These are phyloP conservation scores for Ophiocordyceps polyrhachis-furcata DNA, from an alignment of 2,329 filamentous ascomycete genomes.

Conservation along the genomic window DNA sequence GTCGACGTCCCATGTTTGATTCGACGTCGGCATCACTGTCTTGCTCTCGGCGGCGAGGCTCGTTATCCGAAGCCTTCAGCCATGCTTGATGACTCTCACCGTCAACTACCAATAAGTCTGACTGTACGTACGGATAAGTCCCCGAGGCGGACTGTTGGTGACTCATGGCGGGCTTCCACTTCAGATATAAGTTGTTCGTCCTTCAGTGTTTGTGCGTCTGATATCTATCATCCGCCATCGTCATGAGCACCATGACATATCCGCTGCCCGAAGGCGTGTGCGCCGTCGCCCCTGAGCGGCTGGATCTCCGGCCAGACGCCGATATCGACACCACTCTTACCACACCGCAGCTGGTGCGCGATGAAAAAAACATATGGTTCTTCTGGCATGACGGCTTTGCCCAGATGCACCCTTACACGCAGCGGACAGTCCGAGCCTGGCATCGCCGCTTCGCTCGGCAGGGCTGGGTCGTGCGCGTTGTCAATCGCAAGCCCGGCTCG, in stretches of 20 bases:
- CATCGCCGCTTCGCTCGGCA: conserved; percentile 29
- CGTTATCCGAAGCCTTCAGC: no score
- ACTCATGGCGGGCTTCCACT: not conserved
- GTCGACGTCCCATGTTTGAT: no score
- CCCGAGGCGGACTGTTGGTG: not conserved
- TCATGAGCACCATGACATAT: not conserved
- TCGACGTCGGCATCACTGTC: no score
- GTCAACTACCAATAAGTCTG: no score
- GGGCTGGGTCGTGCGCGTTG: conserved; percentile 34
- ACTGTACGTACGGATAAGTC: no score
- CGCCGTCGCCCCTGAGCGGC: conserved; percentile 16
- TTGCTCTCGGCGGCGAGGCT: no score
- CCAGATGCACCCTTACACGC: conserved; percentile 29
- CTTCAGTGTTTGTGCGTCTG: not conserved
- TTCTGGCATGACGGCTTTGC: conserved; percentile 35
- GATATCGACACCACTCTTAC: conserved; percentile 24
- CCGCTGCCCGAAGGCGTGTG: conserved; percentile 16
- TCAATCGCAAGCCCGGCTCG: conserved; percentile 25
- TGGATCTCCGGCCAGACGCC: conserved; percentile 26
- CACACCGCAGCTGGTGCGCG: conserved; percentile 17
- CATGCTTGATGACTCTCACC: no score
- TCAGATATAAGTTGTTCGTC: not conserved
- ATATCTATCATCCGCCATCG: not conserved
- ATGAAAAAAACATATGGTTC: conserved; percentile 37
- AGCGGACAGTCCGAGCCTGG: conserved; percentile 34